Evolutionary conservation across 495 filamentous ascomycete genomes (phyloP), one percentile per base, ranked within the genome.

Genomic region (Immersiella caudata): DNA sequence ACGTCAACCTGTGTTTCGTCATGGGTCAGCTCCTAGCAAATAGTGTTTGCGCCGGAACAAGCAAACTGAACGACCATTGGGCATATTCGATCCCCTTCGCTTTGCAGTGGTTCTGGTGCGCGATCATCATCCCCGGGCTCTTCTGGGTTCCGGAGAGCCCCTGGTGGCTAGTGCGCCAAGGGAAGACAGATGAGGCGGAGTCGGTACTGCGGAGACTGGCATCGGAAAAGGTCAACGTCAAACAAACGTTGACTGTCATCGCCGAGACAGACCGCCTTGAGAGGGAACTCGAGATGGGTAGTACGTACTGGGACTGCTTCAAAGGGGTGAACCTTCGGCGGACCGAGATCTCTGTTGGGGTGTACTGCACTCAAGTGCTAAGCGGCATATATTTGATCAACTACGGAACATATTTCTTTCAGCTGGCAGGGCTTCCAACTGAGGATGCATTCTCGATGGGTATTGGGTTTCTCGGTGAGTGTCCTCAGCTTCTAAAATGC

Each of bases 1-100:
- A 84, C 66, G 86, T 88, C 52, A 89, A 89, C 68, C 76, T 90
- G 54, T 90, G 87, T 78, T 91, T 87, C 81, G 87, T 87, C 49
- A 89, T 89, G 7, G 89, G 88, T 2, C 87, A 89, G 61, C 78
- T 89, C 6, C 78, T 90, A 14, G 83, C 81, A 0, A 82, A 84
- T 12, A 83, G 82, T 5, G 82, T 88, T 3, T 78, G 87, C 8
- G 79, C 82, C 11, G 85, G 84, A 26, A 81, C 79, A 20, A 79
- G 69, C 70, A 76, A 76, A 60, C 73, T 74, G 7, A 64, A 66
- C 7, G 78, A 74, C 35, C 75, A 84, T 55, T 84, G 82, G 83
- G 79, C 79, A 0, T 89, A 88, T 62, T 81, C 83, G 12, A 86
- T 86, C 60, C 84, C 85, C 1, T 90, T 88, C 62, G 86, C 83